Evolutionary conservation across 2,329 filamentous ascomycete species (phyloP).

Genomic region (Cytospora paraplurivora): DNA sequence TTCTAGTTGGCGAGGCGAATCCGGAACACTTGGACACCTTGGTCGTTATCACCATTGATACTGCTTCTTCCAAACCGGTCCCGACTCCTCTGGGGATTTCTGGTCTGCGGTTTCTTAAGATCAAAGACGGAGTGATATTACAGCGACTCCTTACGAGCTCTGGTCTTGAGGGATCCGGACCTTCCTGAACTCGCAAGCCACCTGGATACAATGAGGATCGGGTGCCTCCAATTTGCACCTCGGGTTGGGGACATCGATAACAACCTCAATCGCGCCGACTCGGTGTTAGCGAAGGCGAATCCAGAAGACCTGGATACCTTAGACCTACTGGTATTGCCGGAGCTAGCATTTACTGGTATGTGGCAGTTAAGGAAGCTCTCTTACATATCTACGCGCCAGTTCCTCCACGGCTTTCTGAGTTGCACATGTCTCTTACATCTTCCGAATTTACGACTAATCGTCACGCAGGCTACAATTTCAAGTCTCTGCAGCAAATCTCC

Average conservation of each 20-base stretch:
- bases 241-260: slow-evolving; percentile 69
- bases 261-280: slow-evolving; percentile 70
- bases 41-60: too few relatives aligned
- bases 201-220: slow-evolving; percentile 60
- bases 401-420: too few relatives aligned
- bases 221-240: slow-evolving; percentile 71
- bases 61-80: too few relatives aligned
- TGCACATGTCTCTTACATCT: not conserved
- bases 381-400: too few relatives aligned
- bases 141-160: not conserved
- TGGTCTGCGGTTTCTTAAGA: too few relatives aligned
- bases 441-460: not conserved
- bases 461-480: slow-evolving; percentile 72
- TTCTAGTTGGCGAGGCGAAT: too few relatives aligned
- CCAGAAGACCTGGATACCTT: slow-evolving; percentile 60
- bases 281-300: slow-evolving; percentile 57
- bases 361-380: too few relatives aligned
- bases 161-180: not conserved
- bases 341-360: slow-evolving; percentile 74
- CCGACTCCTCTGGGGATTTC: too few relatives aligned
- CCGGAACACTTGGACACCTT: too few relatives aligned
- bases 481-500: slow-evolving; percentile 65
- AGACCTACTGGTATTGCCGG: slow-evolving; percentile 73
- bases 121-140: not conserved
- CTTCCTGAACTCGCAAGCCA: not conserved